Conservation (phyloP, 768 basidiomycete genomes). For the Gloeophyllum trabeum region DNA sequence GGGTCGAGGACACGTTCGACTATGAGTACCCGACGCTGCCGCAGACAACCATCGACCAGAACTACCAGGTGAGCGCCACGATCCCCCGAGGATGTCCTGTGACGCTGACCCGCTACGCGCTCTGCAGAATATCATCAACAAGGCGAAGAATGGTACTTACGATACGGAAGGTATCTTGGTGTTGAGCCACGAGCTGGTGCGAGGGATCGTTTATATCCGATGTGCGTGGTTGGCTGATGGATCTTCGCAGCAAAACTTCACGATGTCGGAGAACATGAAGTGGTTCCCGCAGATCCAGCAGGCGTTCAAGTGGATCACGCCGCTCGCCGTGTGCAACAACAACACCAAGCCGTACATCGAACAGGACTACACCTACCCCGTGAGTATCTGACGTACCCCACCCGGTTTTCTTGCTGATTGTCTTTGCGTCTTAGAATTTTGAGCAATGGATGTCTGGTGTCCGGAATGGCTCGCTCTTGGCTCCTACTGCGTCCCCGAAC, state of each 20-base stretch:
- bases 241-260: background rate
- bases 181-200: background rate
- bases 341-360: background rate
- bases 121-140: background rate
- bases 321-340: background rate
- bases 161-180: background rate
- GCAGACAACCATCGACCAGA: background rate
- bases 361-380: background rate
- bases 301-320: background rate
- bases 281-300: background rate
- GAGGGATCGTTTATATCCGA: background rate
- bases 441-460: background rate
- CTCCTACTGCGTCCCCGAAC: background rate
- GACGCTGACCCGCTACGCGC: background rate
- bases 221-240: background rate
- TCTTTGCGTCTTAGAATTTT: background rate
- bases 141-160: background rate
- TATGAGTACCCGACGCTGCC: constrained; percentile 29
- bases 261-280: background rate
- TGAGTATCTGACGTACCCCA: background rate
- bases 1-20: constrained; percentile 63
- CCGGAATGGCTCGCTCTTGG: background rate
- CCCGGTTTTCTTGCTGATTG: background rate
- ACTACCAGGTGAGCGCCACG: background rate
- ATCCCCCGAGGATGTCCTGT: background rate